Percentiles rank a stretch among this genome's conserved stretches.
Conservation (phyloP, 2,329 filamentous ascomycete species). For the Chrysosporium keratinophilum region DNA sequence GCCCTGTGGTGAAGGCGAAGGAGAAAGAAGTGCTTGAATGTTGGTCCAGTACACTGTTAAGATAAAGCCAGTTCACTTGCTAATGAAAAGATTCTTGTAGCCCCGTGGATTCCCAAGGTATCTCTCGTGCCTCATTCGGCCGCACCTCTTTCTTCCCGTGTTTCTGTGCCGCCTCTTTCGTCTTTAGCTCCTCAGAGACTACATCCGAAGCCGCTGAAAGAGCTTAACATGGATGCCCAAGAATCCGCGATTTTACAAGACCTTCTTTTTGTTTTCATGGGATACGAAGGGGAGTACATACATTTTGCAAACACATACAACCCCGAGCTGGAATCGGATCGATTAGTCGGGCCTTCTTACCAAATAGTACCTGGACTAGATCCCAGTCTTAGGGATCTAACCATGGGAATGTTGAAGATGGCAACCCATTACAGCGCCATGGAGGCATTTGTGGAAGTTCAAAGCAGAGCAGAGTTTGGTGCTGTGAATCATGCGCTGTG, state of each 20-base stretch:
- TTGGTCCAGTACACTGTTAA: constrained; percentile 18
- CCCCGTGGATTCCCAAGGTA: constrained; percentile 68
- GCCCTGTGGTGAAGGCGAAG: constrained; percentile 22
- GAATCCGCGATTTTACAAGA: constrained; percentile 84
- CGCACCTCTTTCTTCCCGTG: constrained; percentile 61
- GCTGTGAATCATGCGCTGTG: constrained; percentile 92
- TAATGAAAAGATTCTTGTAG: constrained; percentile 18
- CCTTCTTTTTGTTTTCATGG: constrained; percentile 91
- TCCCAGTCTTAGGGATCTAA: constrained; percentile 79
- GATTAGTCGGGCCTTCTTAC: constrained; percentile 71
- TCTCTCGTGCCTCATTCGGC: constrained; percentile 59
- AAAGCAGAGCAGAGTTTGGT: constrained; percentile 85
- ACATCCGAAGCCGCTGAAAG: constrained; percentile 56
- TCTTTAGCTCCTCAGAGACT: constrained; percentile 59
- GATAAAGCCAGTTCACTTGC: neutral
- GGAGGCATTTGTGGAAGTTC: constrained; percentile 86
- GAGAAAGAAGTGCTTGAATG: constrained; percentile 28
- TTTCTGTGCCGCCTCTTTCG: constrained; percentile 51
- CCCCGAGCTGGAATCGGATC: constrained; percentile 73
- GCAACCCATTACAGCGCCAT: constrained; percentile 87
- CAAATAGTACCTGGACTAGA: constrained; percentile 74
- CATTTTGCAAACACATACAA: constrained; percentile 75
- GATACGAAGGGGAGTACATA: constrained; percentile 95
- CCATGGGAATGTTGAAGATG: constrained; percentile 81
- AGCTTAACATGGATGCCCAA: constrained; percentile 68